These are phyloP conservation scores for Tillandsia leiboldiana DNA, from an alignment of 176 grass and related monocot species.

Conservation along the genomic window DNA sequence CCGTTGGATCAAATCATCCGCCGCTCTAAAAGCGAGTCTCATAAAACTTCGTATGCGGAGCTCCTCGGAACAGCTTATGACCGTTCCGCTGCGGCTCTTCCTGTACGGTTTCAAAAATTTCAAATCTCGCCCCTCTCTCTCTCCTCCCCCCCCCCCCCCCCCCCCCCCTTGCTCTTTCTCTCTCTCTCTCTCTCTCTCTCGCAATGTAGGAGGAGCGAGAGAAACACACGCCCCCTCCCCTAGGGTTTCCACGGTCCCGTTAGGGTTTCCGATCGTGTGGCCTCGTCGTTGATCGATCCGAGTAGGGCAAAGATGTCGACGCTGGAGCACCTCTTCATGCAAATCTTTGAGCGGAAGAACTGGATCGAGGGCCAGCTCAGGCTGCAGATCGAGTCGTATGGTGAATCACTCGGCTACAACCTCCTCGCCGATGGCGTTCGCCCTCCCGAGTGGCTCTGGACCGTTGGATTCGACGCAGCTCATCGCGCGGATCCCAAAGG, in stretches of 20 bases:
- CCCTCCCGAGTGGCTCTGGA: slow-evolving; percentile 53
- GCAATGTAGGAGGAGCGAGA: slow-evolving; percentile 2
- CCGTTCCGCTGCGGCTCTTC: not conserved
- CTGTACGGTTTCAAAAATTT: slow-evolving; percentile 20
- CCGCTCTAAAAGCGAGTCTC: not conserved
- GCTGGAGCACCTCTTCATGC: slow-evolving; percentile 86
- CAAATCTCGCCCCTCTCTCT: slow-evolving; percentile 37
- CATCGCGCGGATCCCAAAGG: slow-evolving; percentile 17
- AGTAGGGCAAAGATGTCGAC: slow-evolving; percentile 15
- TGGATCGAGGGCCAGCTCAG: slow-evolving; percentile 37
- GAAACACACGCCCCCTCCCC: slow-evolving; percentile 6
- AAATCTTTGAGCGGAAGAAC: slow-evolving; percentile 56
- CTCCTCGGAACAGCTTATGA: not conserved
- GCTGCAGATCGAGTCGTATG: slow-evolving; percentile 57
- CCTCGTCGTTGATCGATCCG: slow-evolving; percentile 17
- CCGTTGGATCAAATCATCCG: not conserved
- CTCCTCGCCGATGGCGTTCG: slow-evolving; percentile 41
- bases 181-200: not conserved
- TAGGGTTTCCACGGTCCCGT: not conserved
- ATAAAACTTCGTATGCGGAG: not conserved
- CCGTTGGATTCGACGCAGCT: slow-evolving; percentile 5
- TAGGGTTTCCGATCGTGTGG: slow-evolving; percentile 11
- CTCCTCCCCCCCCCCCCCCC: not conserved
- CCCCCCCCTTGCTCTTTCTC: not conserved
- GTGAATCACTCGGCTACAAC: slow-evolving; percentile 44